Conservation (phyloP, 2,329 filamentous ascomycete genomes). For the Penicillium sp. region DNA sequence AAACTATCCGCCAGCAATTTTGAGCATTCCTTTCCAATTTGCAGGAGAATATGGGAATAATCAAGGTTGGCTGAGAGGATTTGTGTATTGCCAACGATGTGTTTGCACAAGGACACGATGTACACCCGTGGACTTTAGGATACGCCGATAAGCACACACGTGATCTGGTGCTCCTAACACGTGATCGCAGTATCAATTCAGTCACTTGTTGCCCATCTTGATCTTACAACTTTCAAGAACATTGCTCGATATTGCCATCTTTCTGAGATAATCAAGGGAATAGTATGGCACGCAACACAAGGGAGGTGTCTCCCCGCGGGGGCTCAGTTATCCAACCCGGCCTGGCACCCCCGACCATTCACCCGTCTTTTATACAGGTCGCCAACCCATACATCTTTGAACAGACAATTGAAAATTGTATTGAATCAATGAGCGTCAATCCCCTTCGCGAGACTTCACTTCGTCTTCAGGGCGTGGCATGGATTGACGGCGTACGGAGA, state of each 20-base stretch:
- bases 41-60: too few species aligned
- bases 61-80: too few species aligned
- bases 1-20: too few species aligned
- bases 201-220: neutral
- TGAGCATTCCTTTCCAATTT: too few species aligned
- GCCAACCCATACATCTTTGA: constrained; percentile 79
- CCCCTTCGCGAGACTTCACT: constrained; percentile 76
- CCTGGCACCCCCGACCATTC: constrained; percentile 47
- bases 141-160: neutral
- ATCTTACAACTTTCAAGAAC: constrained; percentile 2
- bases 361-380: constrained; percentile 64
- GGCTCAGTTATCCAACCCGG: constrained; percentile 12
- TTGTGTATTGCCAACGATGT: too few species aligned
- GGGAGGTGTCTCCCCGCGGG: constrained; percentile 15
- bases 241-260: neutral
- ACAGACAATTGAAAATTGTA: constrained; percentile 70
- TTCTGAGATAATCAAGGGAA: neutral
- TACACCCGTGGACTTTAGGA: constrained; percentile 12
- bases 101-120: too few species aligned
- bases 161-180: constrained; percentile 5
- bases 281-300: constrained; percentile 25
- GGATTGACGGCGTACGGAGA: constrained; percentile 82
- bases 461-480: constrained; percentile 79
- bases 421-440: constrained; percentile 68
- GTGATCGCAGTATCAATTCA: constrained; percentile 16